Evolutionary conservation across 345 rosid genomes (phyloP).

Genomic region (Salix arbutifolia): DNA sequence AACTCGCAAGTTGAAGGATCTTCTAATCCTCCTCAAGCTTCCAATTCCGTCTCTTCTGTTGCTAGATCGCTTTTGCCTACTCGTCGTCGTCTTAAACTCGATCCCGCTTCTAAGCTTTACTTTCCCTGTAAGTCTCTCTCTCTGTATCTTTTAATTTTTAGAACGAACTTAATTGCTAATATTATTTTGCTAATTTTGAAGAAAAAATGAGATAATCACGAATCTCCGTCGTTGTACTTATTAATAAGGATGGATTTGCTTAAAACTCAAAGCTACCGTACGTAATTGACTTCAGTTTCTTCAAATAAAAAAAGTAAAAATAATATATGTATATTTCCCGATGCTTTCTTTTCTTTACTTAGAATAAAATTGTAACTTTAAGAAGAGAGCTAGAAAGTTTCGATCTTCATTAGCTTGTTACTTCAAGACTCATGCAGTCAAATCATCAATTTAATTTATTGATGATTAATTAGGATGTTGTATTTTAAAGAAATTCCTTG

Average conservation of each 20-base stretch:
- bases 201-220: neutral
- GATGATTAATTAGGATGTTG: too few relatives aligned
- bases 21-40: slow-evolving; percentile 24
- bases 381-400: neutral
- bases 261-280: too few relatives aligned
- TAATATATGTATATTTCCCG: too few relatives aligned
- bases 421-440: neutral
- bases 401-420: neutral
- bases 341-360: neutral
- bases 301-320: too few relatives aligned
- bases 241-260: too few relatives aligned
- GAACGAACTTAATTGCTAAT: neutral
- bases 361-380: neutral
- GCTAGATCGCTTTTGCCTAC: slow-evolving; percentile 73
- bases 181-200: neutral
- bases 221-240: too few relatives aligned
- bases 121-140: slow-evolving; percentile 62
- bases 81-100: slow-evolving; percentile 79
- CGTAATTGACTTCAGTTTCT: too few relatives aligned
- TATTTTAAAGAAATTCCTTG: too few relatives aligned
- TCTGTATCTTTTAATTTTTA: neutral
- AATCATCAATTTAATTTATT: neutral
- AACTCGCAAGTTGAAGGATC: slow-evolving; percentile 55
- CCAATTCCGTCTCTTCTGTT: slow-evolving; percentile 68
- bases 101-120: slow-evolving; percentile 78